Evolutionary conservation across 352 stramenopile genomes (phyloP), one percentile per base, ranked within the genome.

Genomic region (Aphanomyces astaci): DNA sequence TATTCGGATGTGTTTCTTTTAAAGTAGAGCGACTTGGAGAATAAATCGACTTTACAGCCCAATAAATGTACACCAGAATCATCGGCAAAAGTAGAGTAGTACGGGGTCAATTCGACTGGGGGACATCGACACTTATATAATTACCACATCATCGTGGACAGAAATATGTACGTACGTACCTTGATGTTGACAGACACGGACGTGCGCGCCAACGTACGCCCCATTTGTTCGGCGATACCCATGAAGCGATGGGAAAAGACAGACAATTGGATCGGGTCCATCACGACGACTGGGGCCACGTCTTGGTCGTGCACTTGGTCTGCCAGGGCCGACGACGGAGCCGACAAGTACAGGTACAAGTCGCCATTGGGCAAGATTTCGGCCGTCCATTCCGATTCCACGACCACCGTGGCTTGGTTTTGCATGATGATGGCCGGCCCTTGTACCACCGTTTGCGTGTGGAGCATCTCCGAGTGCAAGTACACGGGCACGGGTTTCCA

Each of bases 151-250:
- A n/a, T n/a, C n/a, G n/a, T n/a, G n/a, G n/a, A n/a, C n/a, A n/a
- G n/a, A n/a, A n/a, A n/a, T n/a, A n/a, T n/a, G n/a, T n/a, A n/a
- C 17, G 22, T 0, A n/a, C 57, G 22, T 53, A 65, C 57, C 76
- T 99, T 99, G 75, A 99, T 99, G 73, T 99, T 99, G 55, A 99
- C 97, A 28, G 92, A 98, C 63, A 98, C 92, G 0, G 89, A 97
- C 2, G 95, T 98, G 17, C 95, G 82, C 63, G 97, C 94, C 30
- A 99, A 76, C 11, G 96, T 99, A 57, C 95, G 86, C 15, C 97
- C 97, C 96, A 99, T 99, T 81, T 99, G 96, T 80, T 99, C 97
- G 5, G 97, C 97, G 76, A 99, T 99, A 19, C 96, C 94, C 97
- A 99, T 99, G 80, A 99, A 99, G 33, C 96, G 87, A 75, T 99